These are phyloP conservation scores for Saccharomycopsis javanensis DNA, from an alignment of 805 yeast species.

Conservation along the genomic window DNA sequence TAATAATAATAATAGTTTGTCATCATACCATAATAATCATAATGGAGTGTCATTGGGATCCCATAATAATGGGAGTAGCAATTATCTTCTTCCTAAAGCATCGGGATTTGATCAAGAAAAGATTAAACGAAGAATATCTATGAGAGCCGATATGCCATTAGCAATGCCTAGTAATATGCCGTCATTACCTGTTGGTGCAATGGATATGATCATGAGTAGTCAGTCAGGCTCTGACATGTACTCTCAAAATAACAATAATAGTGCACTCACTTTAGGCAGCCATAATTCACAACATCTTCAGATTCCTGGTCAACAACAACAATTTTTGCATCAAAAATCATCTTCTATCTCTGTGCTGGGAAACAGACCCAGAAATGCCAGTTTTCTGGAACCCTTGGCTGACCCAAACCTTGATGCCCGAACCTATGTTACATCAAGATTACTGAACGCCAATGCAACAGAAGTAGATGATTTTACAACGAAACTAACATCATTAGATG, in stretches of 20 bases:
- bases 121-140: slow-evolving; percentile 16
- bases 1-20: too few relatives aligned
- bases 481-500: slow-evolving; percentile 39
- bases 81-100: slow-evolving; percentile 10
- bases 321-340: background rate
- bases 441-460: slow-evolving; percentile 58
- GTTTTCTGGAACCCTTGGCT: slow-evolving; percentile 28
- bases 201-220: slow-evolving; percentile 11
- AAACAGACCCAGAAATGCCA: slow-evolving; percentile 20
- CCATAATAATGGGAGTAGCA: background rate
- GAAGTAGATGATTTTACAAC: slow-evolving; percentile 64
- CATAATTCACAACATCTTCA: slow-evolving; percentile 24
- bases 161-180: slow-evolving; percentile 14
- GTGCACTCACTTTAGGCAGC: slow-evolving; percentile 3
- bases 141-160: slow-evolving; percentile 13
- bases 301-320: slow-evolving; percentile 23
- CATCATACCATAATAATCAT: background rate
- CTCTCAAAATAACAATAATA: background rate
- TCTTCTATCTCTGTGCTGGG: slow-evolving; percentile 4
- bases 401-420: slow-evolving; percentile 39
- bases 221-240: slow-evolving; percentile 1
- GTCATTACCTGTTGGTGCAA: slow-evolving; percentile 13
- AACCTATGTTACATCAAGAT: slow-evolving; percentile 36
- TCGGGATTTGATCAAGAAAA: slow-evolving; percentile 18
- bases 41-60: background rate